A percentile compares a stretch with the other conserved stretches of the same genome.
phyloP scores from a whole-genome alignment of 83 land plant species.

The Diphasiastrum complanatum region DNA sequence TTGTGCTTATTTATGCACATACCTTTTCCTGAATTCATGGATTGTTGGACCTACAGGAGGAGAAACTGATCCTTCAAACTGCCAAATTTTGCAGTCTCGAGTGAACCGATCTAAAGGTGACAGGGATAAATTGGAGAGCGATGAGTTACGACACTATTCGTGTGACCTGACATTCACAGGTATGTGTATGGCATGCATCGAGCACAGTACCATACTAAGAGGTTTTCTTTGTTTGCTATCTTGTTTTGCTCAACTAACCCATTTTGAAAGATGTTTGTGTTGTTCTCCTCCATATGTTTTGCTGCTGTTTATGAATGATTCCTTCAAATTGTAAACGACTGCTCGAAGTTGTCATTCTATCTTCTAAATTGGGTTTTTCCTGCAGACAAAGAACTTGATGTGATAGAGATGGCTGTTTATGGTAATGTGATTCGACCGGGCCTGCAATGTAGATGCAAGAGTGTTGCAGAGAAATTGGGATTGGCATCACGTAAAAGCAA shows the following conservation, averaged over 20 bases:
- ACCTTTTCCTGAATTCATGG: neutral
- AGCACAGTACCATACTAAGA: neutral
- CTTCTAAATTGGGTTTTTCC: neutral
- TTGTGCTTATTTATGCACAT: neutral
- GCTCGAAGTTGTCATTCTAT: neutral
- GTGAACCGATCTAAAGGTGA: conserved; percentile 78
- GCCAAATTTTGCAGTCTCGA: conserved; percentile 92
- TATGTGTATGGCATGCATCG: conserved; percentile 10
- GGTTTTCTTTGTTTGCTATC: neutral
- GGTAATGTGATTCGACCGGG: conserved; percentile 95
- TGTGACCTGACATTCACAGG: conserved; percentile 84
- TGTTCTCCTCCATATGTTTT: neutral
- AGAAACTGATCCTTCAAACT: conserved; percentile 68
- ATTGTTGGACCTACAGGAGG: conserved; percentile 48
- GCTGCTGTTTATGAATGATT: neutral
- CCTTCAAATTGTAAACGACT: neutral
- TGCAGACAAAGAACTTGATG: conserved; percentile 89
- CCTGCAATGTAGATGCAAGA: conserved; percentile 81
- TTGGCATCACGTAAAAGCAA: conserved; percentile 42
- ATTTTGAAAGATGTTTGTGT: neutral
- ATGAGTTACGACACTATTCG: conserved; percentile 56
- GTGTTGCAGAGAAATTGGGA: conserved; percentile 84
- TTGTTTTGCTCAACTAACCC: neutral
- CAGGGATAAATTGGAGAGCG: conserved; percentile 44
- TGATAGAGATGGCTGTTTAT: conserved; percentile 97